Conservation (phyloP, 768 basidiomycete species). For the Xanthoconium purpureum region DNA sequence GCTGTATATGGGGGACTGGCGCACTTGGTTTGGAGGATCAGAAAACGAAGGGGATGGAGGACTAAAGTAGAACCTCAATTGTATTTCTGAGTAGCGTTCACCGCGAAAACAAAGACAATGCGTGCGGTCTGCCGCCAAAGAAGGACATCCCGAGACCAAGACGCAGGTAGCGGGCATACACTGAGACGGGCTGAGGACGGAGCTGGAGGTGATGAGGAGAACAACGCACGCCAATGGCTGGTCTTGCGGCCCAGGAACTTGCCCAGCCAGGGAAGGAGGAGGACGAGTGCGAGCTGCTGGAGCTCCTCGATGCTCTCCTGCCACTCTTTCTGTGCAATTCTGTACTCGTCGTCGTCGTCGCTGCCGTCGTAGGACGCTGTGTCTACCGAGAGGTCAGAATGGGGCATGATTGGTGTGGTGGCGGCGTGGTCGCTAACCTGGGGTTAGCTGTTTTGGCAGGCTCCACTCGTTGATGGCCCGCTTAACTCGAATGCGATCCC, state of each 20-base stretch:
- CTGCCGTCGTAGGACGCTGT: slow-evolving; percentile 53
- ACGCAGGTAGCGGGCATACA: slow-evolving; percentile 66
- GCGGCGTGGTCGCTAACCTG: slow-evolving; percentile 17
- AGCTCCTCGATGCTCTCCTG: slow-evolving; percentile 86
- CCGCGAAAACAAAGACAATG: slow-evolving; percentile 15
- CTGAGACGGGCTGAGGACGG: slow-evolving; percentile 37
- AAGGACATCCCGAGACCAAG: slow-evolving; percentile 64
- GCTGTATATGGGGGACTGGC: slow-evolving; percentile 44
- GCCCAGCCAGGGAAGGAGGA: slow-evolving; percentile 82
- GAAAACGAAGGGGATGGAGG: slow-evolving; percentile 36
- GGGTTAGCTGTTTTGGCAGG: slow-evolving; percentile 8
- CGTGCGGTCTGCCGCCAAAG: slow-evolving; percentile 40
- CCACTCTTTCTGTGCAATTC: slow-evolving; percentile 86
- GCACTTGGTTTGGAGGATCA: slow-evolving; percentile 50
- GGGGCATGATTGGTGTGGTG: slow-evolving; percentile 51
- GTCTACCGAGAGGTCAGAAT: slow-evolving; percentile 61
- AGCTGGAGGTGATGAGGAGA: background rate
- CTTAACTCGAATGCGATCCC: background rate
- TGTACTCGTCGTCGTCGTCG: slow-evolving; percentile 69
- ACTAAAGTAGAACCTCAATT: slow-evolving; percentile 25
- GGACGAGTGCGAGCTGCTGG: slow-evolving; percentile 73
- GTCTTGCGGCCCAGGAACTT: slow-evolving; percentile 86
- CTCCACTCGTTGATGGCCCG: slow-evolving; percentile 13
- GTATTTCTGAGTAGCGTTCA: slow-evolving; percentile 26
- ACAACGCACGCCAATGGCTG: slow-evolving; percentile 76